Percentiles rank a stretch among this genome's conserved stretches.
phyloP scores from a whole-genome alignment of 73 alveolate genomes.

The Tetrahymena malaccensis region DNA sequence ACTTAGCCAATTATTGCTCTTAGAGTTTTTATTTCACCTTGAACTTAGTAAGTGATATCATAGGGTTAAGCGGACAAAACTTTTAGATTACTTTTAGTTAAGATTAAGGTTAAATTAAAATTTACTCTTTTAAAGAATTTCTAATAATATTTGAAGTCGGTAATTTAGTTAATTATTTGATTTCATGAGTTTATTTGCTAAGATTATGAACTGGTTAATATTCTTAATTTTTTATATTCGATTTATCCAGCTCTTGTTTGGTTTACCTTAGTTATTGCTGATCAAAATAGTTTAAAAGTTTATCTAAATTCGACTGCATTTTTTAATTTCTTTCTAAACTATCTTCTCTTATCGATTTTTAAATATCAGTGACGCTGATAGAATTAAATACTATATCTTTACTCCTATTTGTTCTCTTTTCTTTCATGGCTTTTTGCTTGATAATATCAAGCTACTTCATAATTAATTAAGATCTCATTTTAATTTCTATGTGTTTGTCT shows the following conservation, averaged over 20 bases:
- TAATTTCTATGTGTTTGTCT: not conserved
- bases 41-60: not conserved
- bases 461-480: not conserved
- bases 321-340: not conserved
- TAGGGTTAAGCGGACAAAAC: not conserved
- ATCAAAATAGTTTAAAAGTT: not conserved
- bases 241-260: not conserved
- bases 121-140: not conserved
- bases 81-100: not conserved
- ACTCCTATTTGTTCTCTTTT: not conserved
- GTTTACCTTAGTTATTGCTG: not conserved
- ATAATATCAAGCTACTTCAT: not conserved
- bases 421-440: not conserved
- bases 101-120: not conserved
- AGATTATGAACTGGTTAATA: not conserved
- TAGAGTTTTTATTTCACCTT: not conserved
- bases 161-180: not conserved
- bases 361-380: not conserved
- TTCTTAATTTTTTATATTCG: not conserved
- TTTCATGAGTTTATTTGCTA: not conserved
- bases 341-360: not conserved
- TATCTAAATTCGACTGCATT: not conserved
- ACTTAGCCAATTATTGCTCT: not conserved
- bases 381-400: not conserved
- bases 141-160: not conserved